Evolutionary conservation across 1,284 basidiomycete species (phyloP), one percentile per base, ranked within the genome.

Genomic region (Cutaneotrichosporon cutaneum): DNA sequence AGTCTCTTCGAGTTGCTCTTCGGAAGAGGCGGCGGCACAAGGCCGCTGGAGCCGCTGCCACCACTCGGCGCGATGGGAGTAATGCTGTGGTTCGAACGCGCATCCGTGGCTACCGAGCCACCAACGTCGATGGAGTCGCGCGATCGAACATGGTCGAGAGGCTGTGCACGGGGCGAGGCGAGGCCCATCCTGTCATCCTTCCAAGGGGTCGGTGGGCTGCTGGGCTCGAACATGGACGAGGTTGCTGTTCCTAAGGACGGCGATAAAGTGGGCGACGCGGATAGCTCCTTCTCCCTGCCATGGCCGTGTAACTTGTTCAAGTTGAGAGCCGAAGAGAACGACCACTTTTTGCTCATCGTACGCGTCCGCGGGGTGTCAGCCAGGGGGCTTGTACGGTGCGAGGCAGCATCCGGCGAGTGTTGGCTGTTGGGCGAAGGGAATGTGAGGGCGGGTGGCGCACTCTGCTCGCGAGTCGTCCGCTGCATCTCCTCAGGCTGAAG

Each of bases 291-390:
- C 27, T 77, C 73, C 55, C 75, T 70, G 51, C 71, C 63, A 39
- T 63, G 63, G 16, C 52, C 52, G 16, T 54, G 52, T 10, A 70
- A 58, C 24, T 91, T 80, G 74, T 87, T 90, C 69, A 92, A 85
- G 69, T 89, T 93, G n/a, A 96, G 82, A 7, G 90, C 90, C 62
- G 86, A 90, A 7, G 91, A 91, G 79, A 97, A 92, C 71, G 92
- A 95, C 94, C 94, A 97, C 80, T 96, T 97, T 83, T 94, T 95
- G 45, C 87, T 90, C 70, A 78, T 77, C 26, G 54, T 64, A 22
- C 68, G 61, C 14, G 59, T 58, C 26, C 57, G 59, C 3, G 63
- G 56, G 3, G 64, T 56, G 24, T 62, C 56, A 10, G 35, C 44
- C 9, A 30, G 26, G 6, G 61, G 54, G 16, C 22, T 42, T 11